A percentile compares a stretch with the other conserved stretches of the same genome.
phyloP scores from a whole-genome alignment of 1,139 yeast genomes.

The Suhomyces ambrosiae region DNA sequence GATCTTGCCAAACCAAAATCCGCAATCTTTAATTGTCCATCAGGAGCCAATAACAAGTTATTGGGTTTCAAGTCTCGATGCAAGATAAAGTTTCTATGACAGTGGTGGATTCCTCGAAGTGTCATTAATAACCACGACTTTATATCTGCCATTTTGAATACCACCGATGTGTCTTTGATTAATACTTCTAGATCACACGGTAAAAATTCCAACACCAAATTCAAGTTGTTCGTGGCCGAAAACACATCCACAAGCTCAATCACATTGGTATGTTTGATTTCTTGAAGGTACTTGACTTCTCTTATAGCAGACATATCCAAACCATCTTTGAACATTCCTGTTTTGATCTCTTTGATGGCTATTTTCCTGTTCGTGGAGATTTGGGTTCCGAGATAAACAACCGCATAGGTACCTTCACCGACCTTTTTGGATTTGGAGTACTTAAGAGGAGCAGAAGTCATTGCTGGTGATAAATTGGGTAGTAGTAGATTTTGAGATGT shows the following conservation, averaged over 20 bases:
- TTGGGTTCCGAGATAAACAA: conserved; percentile 83
- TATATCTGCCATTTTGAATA: conserved; percentile 84
- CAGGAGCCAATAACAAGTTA: conserved; percentile 78
- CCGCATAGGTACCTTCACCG: conserved; percentile 99
- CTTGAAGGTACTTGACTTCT: conserved; percentile 92
- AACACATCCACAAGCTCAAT: conserved; percentile 88
- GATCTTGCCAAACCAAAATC: conserved; percentile 96
- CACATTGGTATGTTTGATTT: conserved; percentile 77
- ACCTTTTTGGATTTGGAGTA: conserved; percentile 74
- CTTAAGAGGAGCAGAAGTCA: conserved; percentile 15
- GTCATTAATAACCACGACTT: conserved; percentile 96
- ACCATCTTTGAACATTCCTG: conserved; percentile 94
- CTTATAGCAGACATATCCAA: conserved; percentile 96
- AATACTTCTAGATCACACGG: conserved; percentile 91
- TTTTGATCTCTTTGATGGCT: conserved; percentile 94
- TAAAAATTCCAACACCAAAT: conserved; percentile 84
- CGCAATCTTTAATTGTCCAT: conserved; percentile 86
- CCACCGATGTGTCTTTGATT: conserved; percentile 74
- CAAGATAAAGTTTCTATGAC: conserved; percentile 85
- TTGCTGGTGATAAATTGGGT: not conserved
- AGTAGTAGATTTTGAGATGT: not conserved
- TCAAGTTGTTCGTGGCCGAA: conserved; percentile 69
- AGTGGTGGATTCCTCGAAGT: conserved; percentile 89
- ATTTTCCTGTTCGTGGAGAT: conserved; percentile 59
- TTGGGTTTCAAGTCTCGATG: conserved; percentile 91